Evolutionary conservation across 345 rosid species (phyloP).

Genomic region (Salix koriyanagi): DNA sequence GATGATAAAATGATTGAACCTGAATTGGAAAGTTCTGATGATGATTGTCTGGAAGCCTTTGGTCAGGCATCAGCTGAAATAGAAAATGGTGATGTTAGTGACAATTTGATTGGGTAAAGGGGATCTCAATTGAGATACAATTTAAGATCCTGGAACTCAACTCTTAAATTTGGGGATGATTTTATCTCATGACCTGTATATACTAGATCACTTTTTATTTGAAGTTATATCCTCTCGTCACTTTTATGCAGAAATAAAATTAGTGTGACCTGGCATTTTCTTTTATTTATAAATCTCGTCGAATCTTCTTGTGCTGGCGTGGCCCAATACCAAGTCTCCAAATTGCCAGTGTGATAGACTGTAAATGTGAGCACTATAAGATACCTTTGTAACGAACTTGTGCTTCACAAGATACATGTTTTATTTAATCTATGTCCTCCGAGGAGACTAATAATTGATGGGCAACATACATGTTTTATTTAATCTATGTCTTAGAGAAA

Average conservation of each 20-base stretch:
- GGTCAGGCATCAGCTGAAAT: slow-evolving; percentile 14
- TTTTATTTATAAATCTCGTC: background rate
- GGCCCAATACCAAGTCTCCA: background rate
- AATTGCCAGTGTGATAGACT: background rate
- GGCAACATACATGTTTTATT: background rate
- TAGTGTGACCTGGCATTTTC: background rate
- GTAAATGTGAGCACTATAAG: background rate
- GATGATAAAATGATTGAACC: slow-evolving; percentile 43
- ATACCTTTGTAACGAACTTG: background rate
- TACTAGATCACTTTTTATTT: background rate
- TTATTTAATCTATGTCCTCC: no score
- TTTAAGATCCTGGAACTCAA: background rate
- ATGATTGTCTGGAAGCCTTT: slow-evolving; percentile 31
- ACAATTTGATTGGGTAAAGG: slow-evolving; percentile 40
- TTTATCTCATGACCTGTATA: background rate
- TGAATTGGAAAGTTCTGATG: slow-evolving; percentile 49
- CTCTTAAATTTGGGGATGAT: background rate
- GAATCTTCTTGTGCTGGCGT: background rate
- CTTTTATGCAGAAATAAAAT: background rate
- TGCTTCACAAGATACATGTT: background rate
- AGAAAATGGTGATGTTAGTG: slow-evolving; percentile 39
- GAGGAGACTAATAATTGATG: no score
- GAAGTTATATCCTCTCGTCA: background rate
- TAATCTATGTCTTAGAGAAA: background rate
- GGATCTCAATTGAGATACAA: slow-evolving; percentile 53